Percentiles rank a stretch among this genome's conserved stretches.
Evolutionary conservation across 805 yeast species (phyloP).

Genomic region (Clavispora fructus): DNA sequence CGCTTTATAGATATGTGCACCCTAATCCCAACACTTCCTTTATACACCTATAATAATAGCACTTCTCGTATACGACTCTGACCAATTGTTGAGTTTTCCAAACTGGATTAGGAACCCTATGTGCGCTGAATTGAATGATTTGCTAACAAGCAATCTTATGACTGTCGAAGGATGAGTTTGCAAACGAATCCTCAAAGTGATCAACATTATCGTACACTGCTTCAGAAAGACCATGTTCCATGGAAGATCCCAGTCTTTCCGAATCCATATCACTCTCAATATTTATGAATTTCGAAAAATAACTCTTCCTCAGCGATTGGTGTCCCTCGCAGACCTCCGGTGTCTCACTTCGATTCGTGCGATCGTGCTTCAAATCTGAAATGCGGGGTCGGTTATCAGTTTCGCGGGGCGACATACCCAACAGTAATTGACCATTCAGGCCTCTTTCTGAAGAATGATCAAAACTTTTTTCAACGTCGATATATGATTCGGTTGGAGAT

Average conservation of each 20-base stretch:
- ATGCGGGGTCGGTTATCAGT: background rate
- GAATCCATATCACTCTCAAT: background rate
- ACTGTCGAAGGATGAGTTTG: background rate
- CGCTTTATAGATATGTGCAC: background rate
- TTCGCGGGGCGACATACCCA: background rate
- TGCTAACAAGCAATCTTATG: constrained; percentile 3
- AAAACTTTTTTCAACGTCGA: background rate
- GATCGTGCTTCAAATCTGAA: background rate
- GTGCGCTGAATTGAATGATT: too few relatives aligned
- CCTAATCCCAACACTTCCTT: background rate
- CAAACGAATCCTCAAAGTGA: background rate
- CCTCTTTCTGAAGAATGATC: background rate
- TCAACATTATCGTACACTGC: background rate
- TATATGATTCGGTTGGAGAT: background rate
- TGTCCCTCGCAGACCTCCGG: background rate
- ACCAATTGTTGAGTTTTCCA: too few relatives aligned
- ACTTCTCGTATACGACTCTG: background rate
- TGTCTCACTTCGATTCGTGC: background rate
- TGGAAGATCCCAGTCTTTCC: background rate
- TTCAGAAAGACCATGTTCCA: background rate
- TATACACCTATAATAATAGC: background rate
- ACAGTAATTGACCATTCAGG: background rate
- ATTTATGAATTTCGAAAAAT: background rate
- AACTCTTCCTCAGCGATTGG: background rate
- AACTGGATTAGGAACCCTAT: too few relatives aligned